These are phyloP conservation scores for Raphanus sativus DNA, from an alignment of 345 rosid species.

Conservation along the genomic window DNA sequence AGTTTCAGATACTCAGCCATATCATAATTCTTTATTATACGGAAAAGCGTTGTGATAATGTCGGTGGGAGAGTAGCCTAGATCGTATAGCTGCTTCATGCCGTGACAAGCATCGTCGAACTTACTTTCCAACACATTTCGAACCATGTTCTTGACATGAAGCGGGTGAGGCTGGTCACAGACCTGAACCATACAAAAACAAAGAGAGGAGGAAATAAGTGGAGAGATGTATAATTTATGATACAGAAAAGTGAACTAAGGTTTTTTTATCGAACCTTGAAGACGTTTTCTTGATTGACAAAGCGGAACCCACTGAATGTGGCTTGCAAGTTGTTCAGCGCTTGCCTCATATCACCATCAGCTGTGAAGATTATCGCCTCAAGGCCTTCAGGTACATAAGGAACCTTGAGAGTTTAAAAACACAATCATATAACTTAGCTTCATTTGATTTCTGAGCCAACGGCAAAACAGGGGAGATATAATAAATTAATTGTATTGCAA, in stretches of 20 bases:
- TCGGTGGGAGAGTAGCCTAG: slow-evolving; percentile 96
- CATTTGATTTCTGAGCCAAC: not conserved
- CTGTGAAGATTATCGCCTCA: slow-evolving; percentile 95
- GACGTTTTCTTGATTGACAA: slow-evolving; percentile 93
- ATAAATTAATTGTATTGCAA: not conserved
- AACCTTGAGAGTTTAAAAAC: slow-evolving; percentile 55
- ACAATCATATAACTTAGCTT: not conserved
- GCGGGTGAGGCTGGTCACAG: slow-evolving; percentile 97
- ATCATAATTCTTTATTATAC: slow-evolving; percentile 83
- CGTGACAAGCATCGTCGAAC: slow-evolving; percentile 84
- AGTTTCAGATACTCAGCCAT: slow-evolving; percentile 92
- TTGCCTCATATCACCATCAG: slow-evolving; percentile 99
- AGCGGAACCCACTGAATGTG: slow-evolving; percentile 84
- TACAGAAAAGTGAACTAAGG: not conserved
- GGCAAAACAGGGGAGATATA: not conserved
- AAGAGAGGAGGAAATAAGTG: not conserved
- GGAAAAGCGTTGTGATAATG: slow-evolving; percentile 91
- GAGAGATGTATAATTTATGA: not conserved
- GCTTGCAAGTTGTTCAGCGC: slow-evolving; percentile 97
- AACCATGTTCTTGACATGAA: slow-evolving; percentile 90
- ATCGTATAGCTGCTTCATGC: slow-evolving; percentile 85
- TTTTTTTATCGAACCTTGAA: slow-evolving; percentile 65
- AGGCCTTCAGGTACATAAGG: slow-evolving; percentile 94
- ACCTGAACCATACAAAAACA: slow-evolving; percentile 51
- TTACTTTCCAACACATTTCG: slow-evolving; percentile 79